Evolutionary conservation across 208 protist species (phyloP).

Genomic region (Leishmania guyanensis): DNA sequence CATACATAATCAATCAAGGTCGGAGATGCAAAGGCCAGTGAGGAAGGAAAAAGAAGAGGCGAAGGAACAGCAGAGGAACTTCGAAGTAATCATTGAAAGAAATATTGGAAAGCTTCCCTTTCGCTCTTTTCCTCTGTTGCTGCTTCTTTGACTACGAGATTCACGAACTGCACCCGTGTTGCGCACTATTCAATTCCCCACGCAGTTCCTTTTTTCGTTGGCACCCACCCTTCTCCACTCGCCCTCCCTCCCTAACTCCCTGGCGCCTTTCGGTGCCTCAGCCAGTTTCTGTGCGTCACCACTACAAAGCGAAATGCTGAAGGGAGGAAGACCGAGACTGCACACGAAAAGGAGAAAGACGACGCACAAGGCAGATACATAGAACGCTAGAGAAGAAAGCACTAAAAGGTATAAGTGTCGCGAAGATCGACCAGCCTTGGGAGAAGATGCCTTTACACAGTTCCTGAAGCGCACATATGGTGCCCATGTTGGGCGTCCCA

Average conservation of each 20-base stretch:
- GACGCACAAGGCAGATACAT: neutral
- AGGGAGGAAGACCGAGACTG: neutral
- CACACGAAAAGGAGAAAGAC: neutral
- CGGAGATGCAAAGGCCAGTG: neutral
- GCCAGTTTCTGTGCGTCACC: neutral
- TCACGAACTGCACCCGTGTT: neutral
- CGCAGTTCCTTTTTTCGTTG: neutral
- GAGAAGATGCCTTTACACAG: neutral
- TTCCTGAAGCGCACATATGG: neutral
- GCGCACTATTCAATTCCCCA: neutral
- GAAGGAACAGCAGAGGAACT: neutral
- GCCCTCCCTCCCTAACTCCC: neutral
- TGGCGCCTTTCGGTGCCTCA: neutral
- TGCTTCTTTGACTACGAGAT: neutral
- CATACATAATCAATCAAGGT: neutral
- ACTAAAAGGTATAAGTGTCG: neutral
- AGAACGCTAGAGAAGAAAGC: neutral
- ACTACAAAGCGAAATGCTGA: neutral
- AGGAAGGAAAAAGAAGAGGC: neutral
- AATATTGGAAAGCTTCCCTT: neutral
- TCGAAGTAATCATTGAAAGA: neutral
- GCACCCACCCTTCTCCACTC: neutral
- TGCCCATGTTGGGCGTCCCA: neutral
- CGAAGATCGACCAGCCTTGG: neutral
- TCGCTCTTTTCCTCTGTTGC: neutral